These are phyloP conservation scores for Cercospora sp. DNA, from an alignment of 2,329 filamentous ascomycete species.

Conservation along the genomic window DNA sequence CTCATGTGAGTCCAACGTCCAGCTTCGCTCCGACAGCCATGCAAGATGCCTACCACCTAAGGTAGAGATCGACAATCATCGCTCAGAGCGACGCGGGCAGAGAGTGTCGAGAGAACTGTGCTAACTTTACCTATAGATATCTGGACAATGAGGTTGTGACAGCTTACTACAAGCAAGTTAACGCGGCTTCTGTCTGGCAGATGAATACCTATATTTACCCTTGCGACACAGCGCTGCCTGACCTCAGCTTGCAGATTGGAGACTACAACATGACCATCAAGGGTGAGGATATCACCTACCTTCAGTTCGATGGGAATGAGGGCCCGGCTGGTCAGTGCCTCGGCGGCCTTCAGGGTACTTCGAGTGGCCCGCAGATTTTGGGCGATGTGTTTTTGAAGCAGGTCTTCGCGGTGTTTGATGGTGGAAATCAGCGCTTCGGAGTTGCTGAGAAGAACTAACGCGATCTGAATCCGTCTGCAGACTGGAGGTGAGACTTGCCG, in stretches of 20 bases:
- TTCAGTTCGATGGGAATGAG: constrained; percentile 42
- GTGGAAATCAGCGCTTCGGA: constrained; percentile 53
- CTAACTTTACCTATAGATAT: constrained; percentile 37
- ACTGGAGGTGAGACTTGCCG: not conserved
- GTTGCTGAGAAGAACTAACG: constrained; percentile 47
- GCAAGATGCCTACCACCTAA: not conserved
- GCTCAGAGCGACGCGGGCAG: not conserved
- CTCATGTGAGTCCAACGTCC: constrained; percentile 45
- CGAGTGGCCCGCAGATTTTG: constrained; percentile 58
- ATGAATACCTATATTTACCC: constrained; percentile 49
- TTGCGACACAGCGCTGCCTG: constrained; percentile 45
- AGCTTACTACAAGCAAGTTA: constrained; percentile 47
- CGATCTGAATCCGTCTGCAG: not conserved
- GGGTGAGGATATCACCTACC: constrained; percentile 53
- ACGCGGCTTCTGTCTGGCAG: constrained; percentile 41
- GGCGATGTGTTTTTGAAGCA: constrained; percentile 64
- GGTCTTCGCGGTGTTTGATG: constrained; percentile 62
- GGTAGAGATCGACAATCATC: not conserved
- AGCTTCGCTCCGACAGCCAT: not conserved
- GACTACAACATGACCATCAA: constrained; percentile 43
- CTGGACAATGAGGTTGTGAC: constrained; percentile 51
- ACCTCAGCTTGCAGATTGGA: constrained; percentile 57
- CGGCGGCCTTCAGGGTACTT: constrained; percentile 62
- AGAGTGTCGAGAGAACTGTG: not conserved
- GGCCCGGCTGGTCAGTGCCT: constrained; percentile 56